Evolutionary conservation across 2,329 filamentous ascomycete species (phyloP).

Genomic region (Talaromyces atroroseus): DNA sequence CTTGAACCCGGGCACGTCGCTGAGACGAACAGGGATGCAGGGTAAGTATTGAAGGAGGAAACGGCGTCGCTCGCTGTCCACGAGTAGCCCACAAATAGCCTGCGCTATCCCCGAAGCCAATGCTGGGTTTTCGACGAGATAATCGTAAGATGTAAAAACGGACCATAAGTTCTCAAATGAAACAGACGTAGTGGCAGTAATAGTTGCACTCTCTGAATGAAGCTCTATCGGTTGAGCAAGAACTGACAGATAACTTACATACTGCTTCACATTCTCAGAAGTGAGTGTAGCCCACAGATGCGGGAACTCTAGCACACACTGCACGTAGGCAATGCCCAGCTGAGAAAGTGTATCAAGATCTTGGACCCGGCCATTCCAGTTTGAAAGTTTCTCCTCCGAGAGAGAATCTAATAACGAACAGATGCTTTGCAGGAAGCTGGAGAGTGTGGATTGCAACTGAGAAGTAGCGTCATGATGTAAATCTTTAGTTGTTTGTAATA

Average conservation of each 20-base stretch:
- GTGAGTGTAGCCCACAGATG: slow-evolving; percentile 25
- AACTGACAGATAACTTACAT: slow-evolving; percentile 30
- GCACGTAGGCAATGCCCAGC: slow-evolving; percentile 31
- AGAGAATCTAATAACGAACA: slow-evolving; percentile 16
- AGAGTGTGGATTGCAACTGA: slow-evolving; percentile 1
- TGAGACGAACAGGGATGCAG: slow-evolving; percentile 32
- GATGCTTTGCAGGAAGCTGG: not conserved
- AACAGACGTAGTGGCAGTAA: slow-evolving; percentile 16
- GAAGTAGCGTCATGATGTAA: slow-evolving; percentile 15
- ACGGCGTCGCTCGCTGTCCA: slow-evolving; percentile 17
- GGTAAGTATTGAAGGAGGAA: slow-evolving; percentile 32
- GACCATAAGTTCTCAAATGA: slow-evolving; percentile 35
- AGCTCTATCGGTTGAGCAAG: slow-evolving; percentile 18
- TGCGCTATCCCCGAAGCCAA: slow-evolving; percentile 30
- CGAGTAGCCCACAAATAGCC: slow-evolving; percentile 25
- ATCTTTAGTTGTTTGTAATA: slow-evolving; percentile 23
- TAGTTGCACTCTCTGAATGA: slow-evolving; percentile 11
- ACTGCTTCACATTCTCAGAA: slow-evolving; percentile 24
- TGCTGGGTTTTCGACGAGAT: slow-evolving; percentile 29
- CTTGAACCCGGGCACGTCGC: slow-evolving; percentile 31
- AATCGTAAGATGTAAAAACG: slow-evolving; percentile 35
- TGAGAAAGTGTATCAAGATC: slow-evolving; percentile 25
- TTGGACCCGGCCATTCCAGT: slow-evolving; percentile 35
- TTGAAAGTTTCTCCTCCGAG: slow-evolving; percentile 13
- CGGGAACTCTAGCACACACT: slow-evolving; percentile 28